Base-by-base conservation (phyloP, 108 stramenopile genomes). In the Chaetoceros tenuissimus region DNA sequence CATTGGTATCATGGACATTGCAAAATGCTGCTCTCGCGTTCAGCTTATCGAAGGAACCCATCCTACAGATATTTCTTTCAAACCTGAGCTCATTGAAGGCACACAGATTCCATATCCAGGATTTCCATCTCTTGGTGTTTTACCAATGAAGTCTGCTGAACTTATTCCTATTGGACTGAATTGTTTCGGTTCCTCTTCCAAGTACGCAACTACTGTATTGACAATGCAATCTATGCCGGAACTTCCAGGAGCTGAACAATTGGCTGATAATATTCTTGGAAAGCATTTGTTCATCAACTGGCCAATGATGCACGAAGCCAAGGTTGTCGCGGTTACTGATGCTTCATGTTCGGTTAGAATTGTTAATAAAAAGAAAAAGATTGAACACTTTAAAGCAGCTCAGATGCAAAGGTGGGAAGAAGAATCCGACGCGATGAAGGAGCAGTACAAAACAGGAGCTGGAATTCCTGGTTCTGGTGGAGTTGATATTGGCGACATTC, bases 231-330 rank as follows among this genome's bases (percentile, higher is more conserved):
- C 66, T 21, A 69, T 88, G 72, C 86, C 92, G 0, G 68, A 79
- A 51, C 66, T 89, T 23, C 86, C 88, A 19, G 75, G 75, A 21
- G 77, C 83, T 28, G 65, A 71, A 50, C 56, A 68, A 24, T 53
- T 95, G 25, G 89, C 94, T 3, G 60, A 76, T 16, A 81, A 77
- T 46, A 46, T 97, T 21, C 60, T 98, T 26, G 89, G 86, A 8
- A 77, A 78, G 48, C 71, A 77, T n/a, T 78, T 96, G 25, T 98
- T 85, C 64, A 79, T 95, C 31, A 96, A 96, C 72, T 98, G 96
- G 94, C 97, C 97, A 3, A 94, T 94, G 84, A 95, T 97, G 94
- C 95, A 97, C 64, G 96, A 97, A 78, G 95, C 88, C 5, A 89
- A 84, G 63, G 86, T 96, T 26, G 82, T 90, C 45, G 95, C 87